Base-by-base conservation (phyloP, 345 rosid genomes). In the thale cress (Arabidopsis thaliana) region DNA sequence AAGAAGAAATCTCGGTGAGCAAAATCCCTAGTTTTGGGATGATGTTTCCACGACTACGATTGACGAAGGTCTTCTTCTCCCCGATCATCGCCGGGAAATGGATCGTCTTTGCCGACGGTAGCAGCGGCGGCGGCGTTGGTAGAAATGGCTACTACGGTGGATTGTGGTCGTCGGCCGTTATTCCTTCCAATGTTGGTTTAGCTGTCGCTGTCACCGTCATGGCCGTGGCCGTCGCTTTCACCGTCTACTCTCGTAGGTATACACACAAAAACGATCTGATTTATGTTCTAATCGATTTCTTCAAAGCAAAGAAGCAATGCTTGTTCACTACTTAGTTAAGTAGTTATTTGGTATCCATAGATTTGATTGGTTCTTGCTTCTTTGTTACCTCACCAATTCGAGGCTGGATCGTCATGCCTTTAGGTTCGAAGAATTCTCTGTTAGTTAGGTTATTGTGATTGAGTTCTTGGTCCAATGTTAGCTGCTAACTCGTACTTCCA, bases 221-320 rank as follows among this genome's bases (percentile, higher is more conserved):
- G 89, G 92, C 89, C 61, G 91, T 90, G 71, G 91, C 93, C 82
- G 83, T 88, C 76, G 82, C 86, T 73, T 82, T 84, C 78, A 85
- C 91, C 77, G 64, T 82, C 78, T 88, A 82, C 81, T 85, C 88
- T 49, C 85, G 84, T 80, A 85, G 93, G 89, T 52, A 58, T 8
- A 52, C 28, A 64, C 14, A 37, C 37, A 20, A 37, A 33, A 62
- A 66, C 20, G 55, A 73, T 77, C 75, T 74, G 57, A 57, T 44
- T 16, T 16, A 38, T 64, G 62, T 13, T 77, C 50, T 71, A 28
- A 56, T 69, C 10, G 24, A 37, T 41, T 20, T 59, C 48, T 22
- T 38, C 23, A 23, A 22, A 38, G 10, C 65, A 6, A 58, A 74
- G 62, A 41, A 58, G 64, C 65, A 22, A 58, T 52, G 55, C 51